Base-by-base conservation (phyloP, 2,329 filamentous ascomycete genomes). In the Myrmaecium sp. region DNA sequence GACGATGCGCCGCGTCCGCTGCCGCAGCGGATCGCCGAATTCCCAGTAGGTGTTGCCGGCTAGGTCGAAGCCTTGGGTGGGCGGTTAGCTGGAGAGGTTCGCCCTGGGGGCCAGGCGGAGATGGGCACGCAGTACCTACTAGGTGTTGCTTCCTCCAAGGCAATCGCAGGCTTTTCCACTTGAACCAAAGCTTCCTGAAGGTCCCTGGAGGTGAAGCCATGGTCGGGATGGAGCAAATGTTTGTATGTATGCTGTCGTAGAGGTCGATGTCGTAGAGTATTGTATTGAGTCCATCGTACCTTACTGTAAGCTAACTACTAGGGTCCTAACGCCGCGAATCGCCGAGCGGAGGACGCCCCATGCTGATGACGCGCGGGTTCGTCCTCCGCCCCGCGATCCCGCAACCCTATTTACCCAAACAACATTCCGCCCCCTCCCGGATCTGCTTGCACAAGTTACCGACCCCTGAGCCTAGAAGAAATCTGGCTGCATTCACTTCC, bases 41-140 rank as follows among this genome's bases (percentile, higher is more conserved):
- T 73, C 69, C 69, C 69, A 75, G 46, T 64, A 75, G 6, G 69
- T 74, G 48, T 74, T 74, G 33, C 69, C 69, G 12, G 58, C 46
- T 25, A 75, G 57, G 46, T 75, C 69, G 36, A 60, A 56, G 42
- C 69, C 69, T 70, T 39, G 17, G 20, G n/a, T n/a, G n/a, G n/a
- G 24, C 9, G 14, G 13, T 6, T 6, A 6, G 9, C 21, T 18
- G 21, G 13, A 12, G 5, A 14, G 26, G 5, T 8, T 13, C 15
- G 13, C 21, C 3, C 7, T 11, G 21, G n/a, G 16, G 21, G 15
- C 9, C 20, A 23, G 11, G 22, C 11, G 6, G 6, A 18, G 12
- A 10, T 21, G 44, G 49, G 26, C 44, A 69, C 66, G 67, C 25
- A 64, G 62, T 19, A 74, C 56, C 51, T 64, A 69, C 27, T n/a